These are phyloP conservation scores for Plasmodium adleri DNA, from an alignment of 169 alveolate genomes.

Conservation along the genomic window DNA sequence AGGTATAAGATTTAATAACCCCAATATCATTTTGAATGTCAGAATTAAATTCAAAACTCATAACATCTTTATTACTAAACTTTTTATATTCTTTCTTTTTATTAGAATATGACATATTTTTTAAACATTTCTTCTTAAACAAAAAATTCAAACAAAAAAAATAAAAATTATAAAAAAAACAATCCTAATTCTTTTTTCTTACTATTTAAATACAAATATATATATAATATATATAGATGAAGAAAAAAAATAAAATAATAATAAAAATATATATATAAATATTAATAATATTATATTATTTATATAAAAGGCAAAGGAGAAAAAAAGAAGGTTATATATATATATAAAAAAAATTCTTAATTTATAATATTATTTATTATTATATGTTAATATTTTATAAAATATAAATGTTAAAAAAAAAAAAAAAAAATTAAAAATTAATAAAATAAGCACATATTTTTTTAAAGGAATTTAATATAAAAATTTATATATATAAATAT, in stretches of 20 bases:
- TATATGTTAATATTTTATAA: too few relatives aligned
- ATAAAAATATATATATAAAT: slow-evolving; percentile 4
- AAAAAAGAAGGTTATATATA: too few relatives aligned
- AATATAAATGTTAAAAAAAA: too few relatives aligned
- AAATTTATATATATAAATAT: too few relatives aligned
- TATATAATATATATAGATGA: not conserved
- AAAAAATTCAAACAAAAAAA: not conserved
- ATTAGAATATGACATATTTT: slow-evolving; percentile 72
- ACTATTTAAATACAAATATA: not conserved
- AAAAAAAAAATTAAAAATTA: too few relatives aligned
- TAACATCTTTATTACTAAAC: slow-evolving; percentile 5
- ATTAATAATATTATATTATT: not conserved
- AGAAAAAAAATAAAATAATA: not conserved
- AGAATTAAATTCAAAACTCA: slow-evolving; percentile 28
- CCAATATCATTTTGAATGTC: slow-evolving; percentile 65
- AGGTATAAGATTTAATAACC: slow-evolving; percentile 47
- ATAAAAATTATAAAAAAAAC: not conserved
- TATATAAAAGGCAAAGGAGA: too few relatives aligned
- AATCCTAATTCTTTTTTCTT: not conserved
- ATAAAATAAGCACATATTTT: too few relatives aligned
- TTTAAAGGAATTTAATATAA: too few relatives aligned
- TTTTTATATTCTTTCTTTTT: slow-evolving; percentile 30
- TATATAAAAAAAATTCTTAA: too few relatives aligned
- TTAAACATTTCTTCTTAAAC: not conserved
- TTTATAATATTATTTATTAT: too few relatives aligned